A percentile compares a stretch with the other conserved stretches of the same genome.
Conservation (phyloP, 306 rosid genomes). For the Cucumis hystrix region DNA sequence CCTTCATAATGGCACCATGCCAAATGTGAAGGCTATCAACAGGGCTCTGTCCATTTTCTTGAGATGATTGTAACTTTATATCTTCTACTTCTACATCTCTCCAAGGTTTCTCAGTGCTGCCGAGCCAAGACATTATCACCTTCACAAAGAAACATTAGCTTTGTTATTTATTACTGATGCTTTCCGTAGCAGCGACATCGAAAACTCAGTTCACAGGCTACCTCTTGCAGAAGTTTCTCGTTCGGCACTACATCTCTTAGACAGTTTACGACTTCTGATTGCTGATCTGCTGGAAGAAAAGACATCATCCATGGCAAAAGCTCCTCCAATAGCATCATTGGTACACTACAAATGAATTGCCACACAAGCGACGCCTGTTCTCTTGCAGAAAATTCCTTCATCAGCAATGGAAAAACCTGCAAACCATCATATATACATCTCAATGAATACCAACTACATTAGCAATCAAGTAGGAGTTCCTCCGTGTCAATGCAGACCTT, state of each 20-base stretch:
- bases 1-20: constrained; percentile 62
- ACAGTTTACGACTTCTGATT: constrained; percentile 40
- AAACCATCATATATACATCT: background rate
- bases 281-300: constrained; percentile 47
- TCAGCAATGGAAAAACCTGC: constrained; percentile 77
- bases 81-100: constrained; percentile 22
- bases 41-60: constrained; percentile 34
- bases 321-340: constrained; percentile 58
- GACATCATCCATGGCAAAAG: constrained; percentile 52
- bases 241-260: constrained; percentile 48
- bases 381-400: constrained; percentile 41
- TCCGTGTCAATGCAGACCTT: background rate
- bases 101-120: constrained; percentile 17
- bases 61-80: constrained; percentile 24
- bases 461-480: background rate
- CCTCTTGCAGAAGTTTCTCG: constrained; percentile 70
- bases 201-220: constrained; percentile 17
- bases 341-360: constrained; percentile 81
- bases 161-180: background rate
- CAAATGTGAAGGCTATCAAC: constrained; percentile 64
- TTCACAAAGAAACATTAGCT: constrained; percentile 26
- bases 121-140: constrained; percentile 73
- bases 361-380: constrained; percentile 84
- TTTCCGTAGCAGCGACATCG: background rate
- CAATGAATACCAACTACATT: background rate